Base-by-base conservation (phyloP, 1,284 basidiomycete genomes). In the Coriolopsis trogii region DNA sequence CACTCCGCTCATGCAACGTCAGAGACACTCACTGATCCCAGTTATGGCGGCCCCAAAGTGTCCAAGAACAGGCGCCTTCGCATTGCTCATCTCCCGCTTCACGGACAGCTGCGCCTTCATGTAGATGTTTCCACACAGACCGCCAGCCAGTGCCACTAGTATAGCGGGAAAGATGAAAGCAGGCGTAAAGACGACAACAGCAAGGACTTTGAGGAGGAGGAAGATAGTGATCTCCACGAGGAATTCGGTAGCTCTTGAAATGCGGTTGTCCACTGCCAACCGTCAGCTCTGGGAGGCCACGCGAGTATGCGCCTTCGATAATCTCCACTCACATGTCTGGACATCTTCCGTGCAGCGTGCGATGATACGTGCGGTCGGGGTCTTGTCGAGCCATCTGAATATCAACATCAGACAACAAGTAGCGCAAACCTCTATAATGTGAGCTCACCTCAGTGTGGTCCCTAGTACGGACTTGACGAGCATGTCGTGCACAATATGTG, bases 21-120 rank as follows among this genome's bases (percentile, higher is more conserved):
- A 26, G 18, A n/a, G 41, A 40, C 26, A 64, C 78, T 50, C 56
- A 86, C 83, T 72, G 28, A 92, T 72, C 24, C 89, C 89, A 15
- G 77, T 68, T 36, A 89, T 77, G 0, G 85, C 80, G 24, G 85
- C 82, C 7, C 84, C 82, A 58, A 91, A 87, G 62, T 87, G 84
- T 36, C 80, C 82, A 46, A 88, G 74, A 6, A 89, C 78, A 0
- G 87, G 87, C 2, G 82, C 75, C 52, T 76, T 78, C 9, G 82
- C 78, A 64, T 85, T 87, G 29, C 79, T 82, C 82, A 84, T 83
- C 63, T 88, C 82, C 15, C 85, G 78, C 63, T 91, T 92, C 38
- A 90, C 85, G 15, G 83, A 80, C 18, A 91, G 72, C 64, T 91
- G 89, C 9, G 84, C 83, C 59, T 81, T 81, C 62, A 91, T 86